phyloP scores from a whole-genome alignment of 140 eudicot species.

The Ambrosia hybrid region DNA sequence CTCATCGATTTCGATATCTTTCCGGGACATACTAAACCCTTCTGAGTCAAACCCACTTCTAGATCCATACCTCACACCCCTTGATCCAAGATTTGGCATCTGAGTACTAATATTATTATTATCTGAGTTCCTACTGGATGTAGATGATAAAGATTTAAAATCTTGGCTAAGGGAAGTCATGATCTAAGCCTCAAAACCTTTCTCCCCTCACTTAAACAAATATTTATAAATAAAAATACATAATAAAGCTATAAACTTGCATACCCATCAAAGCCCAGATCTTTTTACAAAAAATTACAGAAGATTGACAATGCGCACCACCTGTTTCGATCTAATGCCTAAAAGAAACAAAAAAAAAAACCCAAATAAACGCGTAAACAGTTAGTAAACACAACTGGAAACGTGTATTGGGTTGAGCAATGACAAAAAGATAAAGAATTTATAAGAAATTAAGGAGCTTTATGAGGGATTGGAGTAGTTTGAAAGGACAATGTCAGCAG shows the following conservation, averaged over 20 bases:
- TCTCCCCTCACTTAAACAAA: background rate
- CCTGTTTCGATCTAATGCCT: too few relatives aligned
- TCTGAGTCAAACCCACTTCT: slow-evolving; percentile 57
- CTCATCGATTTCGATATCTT: slow-evolving; percentile 52
- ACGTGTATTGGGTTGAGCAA: too few relatives aligned
- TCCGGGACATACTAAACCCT: slow-evolving; percentile 61
- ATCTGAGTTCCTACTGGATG: slow-evolving; percentile 36
- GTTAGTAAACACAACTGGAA: too few relatives aligned
- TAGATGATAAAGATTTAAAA: slow-evolving; percentile 13
- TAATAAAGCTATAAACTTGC: slow-evolving; percentile 8
- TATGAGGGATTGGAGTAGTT: too few relatives aligned
- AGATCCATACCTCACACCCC: slow-evolving; percentile 60
- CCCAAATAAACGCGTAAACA: too few relatives aligned
- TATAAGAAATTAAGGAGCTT: too few relatives aligned
- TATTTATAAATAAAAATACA: slow-evolving; percentile 9
- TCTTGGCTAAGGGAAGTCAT: slow-evolving; percentile 17
- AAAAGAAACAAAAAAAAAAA: too few relatives aligned
- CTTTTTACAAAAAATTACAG: background rate
- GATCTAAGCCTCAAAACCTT: slow-evolving; percentile 6
- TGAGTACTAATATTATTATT: slow-evolving; percentile 16
- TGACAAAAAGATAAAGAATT: too few relatives aligned
- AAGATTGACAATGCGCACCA: too few relatives aligned
- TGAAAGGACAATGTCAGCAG: too few relatives aligned
- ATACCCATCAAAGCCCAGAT: background rate
- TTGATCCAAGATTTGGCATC: slow-evolving; percentile 43